A percentile compares a stretch with the other conserved stretches of the same genome.
These are phyloP conservation scores for Globisporangium heterothallicum DNA, from an alignment of 352 stramenopile genomes.

Conservation along the genomic window DNA sequence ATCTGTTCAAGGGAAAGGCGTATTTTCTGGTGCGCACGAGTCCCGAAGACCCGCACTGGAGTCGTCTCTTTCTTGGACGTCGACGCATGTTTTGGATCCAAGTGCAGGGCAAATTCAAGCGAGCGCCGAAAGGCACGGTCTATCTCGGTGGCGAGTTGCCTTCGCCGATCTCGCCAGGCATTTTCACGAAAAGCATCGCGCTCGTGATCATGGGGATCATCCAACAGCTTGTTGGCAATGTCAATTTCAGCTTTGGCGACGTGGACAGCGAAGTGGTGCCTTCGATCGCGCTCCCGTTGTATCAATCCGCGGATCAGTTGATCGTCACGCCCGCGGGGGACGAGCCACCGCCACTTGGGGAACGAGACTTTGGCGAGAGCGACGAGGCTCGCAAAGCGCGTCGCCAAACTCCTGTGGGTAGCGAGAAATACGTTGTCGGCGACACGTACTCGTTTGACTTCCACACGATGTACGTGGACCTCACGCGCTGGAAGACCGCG, in stretches of 20 bases:
- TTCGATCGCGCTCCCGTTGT: slow-evolving; percentile 69
- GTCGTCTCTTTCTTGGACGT: slow-evolving; percentile 50
- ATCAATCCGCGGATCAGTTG: slow-evolving; percentile 80
- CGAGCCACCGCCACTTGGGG: slow-evolving; percentile 46
- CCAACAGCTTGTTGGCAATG: slow-evolving; percentile 48
- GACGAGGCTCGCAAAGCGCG: slow-evolving; percentile 33
- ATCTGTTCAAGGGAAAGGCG: slow-evolving; percentile 74
- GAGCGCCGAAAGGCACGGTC: slow-evolving; percentile 38
- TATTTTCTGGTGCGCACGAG: slow-evolving; percentile 79
- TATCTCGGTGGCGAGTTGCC: slow-evolving; percentile 77
- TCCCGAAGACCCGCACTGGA: slow-evolving; percentile 47
- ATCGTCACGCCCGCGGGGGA: slow-evolving; percentile 50
- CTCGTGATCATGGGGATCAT: slow-evolving; percentile 77
- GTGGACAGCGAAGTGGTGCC: slow-evolving; percentile 33
- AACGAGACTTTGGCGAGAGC: slow-evolving; percentile 57
- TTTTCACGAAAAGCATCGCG: slow-evolving; percentile 76
- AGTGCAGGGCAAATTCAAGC: slow-evolving; percentile 82
- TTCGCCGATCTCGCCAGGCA: slow-evolving; percentile 44
- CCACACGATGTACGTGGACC: slow-evolving; percentile 85
- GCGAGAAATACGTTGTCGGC: slow-evolving; percentile 46
- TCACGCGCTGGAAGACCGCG: slow-evolving; percentile 71
- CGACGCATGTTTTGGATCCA: slow-evolving; percentile 86
- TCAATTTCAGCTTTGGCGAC: slow-evolving; percentile 73
- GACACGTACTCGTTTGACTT: slow-evolving; percentile 86
- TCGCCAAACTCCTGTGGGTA: slow-evolving; percentile 44